Conservation (phyloP, 805 yeast genomes). For the Alloascoidea hylecoeti region DNA sequence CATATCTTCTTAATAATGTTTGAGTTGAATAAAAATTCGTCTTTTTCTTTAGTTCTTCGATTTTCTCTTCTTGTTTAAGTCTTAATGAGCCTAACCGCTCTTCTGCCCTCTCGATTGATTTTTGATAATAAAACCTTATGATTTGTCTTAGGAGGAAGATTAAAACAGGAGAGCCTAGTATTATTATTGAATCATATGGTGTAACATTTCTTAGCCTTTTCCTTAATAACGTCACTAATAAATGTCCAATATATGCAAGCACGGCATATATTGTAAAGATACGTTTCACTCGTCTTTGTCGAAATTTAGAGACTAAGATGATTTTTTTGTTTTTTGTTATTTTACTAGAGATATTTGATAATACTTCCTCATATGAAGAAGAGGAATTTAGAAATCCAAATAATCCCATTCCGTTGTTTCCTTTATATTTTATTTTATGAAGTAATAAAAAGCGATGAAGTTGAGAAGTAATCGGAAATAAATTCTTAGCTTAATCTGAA, state of each 20-base stretch:
- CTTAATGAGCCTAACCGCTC: constrained; percentile 19
- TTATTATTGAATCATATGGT: constrained; percentile 3
- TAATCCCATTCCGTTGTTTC: neutral
- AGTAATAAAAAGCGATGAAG: no score
- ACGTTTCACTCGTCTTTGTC: constrained; percentile 15
- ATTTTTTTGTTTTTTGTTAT: constrained; percentile 11
- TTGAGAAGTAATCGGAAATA: no score
- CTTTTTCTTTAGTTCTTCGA: constrained; percentile 53
- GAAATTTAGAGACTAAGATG: constrained; percentile 8
- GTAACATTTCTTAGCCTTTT: constrained; percentile 4
- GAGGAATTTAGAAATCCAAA: neutral
- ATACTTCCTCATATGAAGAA: constrained; percentile 18
- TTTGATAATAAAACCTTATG: constrained; percentile 3
- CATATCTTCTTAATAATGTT: constrained; percentile 58
- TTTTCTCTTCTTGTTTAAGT: constrained; percentile 33
- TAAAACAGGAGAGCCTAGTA: constrained; percentile 7
- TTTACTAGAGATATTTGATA: constrained; percentile 15
- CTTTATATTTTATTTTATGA: no score
- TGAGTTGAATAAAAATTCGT: constrained; percentile 69
- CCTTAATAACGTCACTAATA: constrained; percentile 9
- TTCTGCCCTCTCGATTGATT: constrained; percentile 11
- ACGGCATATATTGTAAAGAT: constrained; percentile 16
- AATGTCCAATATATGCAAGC: constrained; percentile 12
- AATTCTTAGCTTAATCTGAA: no score
- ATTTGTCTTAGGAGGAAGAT: constrained; percentile 8